Base-by-base conservation (phyloP, 495 filamentous ascomycete species). In the Pseudomonodictys pantanalensis region DNA sequence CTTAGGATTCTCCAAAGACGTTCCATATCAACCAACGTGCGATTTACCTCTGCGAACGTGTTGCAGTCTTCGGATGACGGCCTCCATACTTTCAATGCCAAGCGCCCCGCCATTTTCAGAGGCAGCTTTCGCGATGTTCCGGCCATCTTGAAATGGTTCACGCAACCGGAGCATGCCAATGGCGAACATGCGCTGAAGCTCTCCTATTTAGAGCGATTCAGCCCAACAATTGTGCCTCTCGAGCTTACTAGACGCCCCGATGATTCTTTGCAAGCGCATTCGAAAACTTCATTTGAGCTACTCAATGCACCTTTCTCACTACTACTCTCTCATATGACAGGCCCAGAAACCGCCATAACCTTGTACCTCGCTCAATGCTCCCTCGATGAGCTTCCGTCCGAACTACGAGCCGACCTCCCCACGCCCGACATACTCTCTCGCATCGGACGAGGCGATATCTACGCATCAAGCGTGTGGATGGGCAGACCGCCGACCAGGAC, bases 301-400 rank as follows among this genome's bases (percentile, higher is more conserved):
- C 76, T 83, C 50, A 72, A 81, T 38, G 83, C 80, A 17, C 80
- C 83, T 2, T 67, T 87, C 1, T 68, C 70, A 10, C 68, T 85
- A 20, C 85, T 87, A 65, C 75, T 87, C 18, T 18, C 58, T 11
- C 38, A 58, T 32, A n/a, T 51, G 24, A 28, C 64, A 23, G 18
- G 54, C 41, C 15, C 61, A 23, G n/a, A 56, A 2, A 23, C 39
- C 7, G 17, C 47, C 15, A 53, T 41, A 12, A 54, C 55, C 44
- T 76, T 96, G 5, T 97, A 97, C 69, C 83, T 98, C 22, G 92
- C 93, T 0, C 93, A 98, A 76, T 85, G 84, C 11, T 75, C 87
- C 10, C 76, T 97, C 9, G 64, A 77, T 7, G 77, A 83, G 43
- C 78, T 95, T 0, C 90, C 93, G 1, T 48, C 68, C 1, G 46